Base-by-base conservation (phyloP, 495 filamentous ascomycete species). In the Aspergillus indologenus region DNA sequence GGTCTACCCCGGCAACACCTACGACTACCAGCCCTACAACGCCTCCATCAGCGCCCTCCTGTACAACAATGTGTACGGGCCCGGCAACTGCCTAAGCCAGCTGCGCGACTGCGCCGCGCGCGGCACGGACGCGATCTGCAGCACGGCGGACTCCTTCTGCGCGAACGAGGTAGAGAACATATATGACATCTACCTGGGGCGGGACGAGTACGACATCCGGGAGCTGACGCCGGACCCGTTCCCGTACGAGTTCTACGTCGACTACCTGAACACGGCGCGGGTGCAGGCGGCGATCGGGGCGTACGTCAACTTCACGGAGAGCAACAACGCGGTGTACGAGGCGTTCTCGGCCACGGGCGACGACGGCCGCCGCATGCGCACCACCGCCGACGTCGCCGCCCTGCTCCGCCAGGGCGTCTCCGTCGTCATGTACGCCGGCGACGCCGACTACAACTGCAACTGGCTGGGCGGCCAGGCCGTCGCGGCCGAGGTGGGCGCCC, bases 381-480 rank as follows among this genome's bases (percentile, higher is more conserved):
- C 83, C 0, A 73, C 82, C 23, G 72, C 79, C 51, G 82, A 73
- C 22, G 64, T 85, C 42, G 65, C 69, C 18, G 74, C 75, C 48
- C 66, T 87, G 40, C 47, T 88, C n/a, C 57, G 76, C 5, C 74
- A 73, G 17, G 76, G 75, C n/a, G 67, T 86, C 22, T 80, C 78
- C 19, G 79, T 86, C 0, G 71, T 74, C 40, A 69, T 85, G 69
- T 85, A 82, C 62, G 79, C 78, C 40, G 85, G 85, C 15, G 85
- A 88, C 68, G 83, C 83, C 19, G 84, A 87, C 65, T 88, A 81
- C 68, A 85, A 81, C 70, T 84, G 82, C 75, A 84, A 84, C 61
- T 83, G 80, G 79, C 74, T 85, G 17, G 85, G 84, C 12, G 72
- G 67, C 18, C 72, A 86, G 64, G 82, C 77, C 26, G 75, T 83